Percentiles rank a stretch among this genome's conserved stretches.
Evolutionary conservation across 495 filamentous ascomycete species (phyloP).

Genomic region (Podospora appendiculata): DNA sequence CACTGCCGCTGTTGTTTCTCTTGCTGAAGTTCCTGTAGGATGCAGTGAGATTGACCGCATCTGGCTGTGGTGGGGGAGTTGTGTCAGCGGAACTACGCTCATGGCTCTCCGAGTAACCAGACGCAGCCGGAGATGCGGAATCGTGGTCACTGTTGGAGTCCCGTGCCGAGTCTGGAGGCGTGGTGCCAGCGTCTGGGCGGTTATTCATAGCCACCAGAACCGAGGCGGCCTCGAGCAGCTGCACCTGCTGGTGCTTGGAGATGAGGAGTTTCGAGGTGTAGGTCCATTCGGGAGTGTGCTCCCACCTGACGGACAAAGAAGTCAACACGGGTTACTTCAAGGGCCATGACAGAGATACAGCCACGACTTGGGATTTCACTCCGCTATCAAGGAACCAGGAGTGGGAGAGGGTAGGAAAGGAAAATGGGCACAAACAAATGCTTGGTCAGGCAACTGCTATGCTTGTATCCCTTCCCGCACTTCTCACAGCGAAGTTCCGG

Average conservation of each 20-base stretch:
- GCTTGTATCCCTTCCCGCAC: constrained; percentile 99
- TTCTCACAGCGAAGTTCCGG: constrained; percentile 92
- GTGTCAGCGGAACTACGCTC: constrained; percentile 65
- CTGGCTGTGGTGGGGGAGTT: constrained; percentile 58
- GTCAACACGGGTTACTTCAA: constrained; percentile 29
- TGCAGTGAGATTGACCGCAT: constrained; percentile 30
- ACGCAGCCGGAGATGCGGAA: constrained; percentile 70
- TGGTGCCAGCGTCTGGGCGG: constrained; percentile 39
- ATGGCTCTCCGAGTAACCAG: constrained; percentile 63
- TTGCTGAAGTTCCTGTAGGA: constrained; percentile 46
- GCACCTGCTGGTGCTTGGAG: constrained; percentile 98
- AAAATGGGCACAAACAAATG: constrained; percentile 92
- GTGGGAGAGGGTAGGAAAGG: constrained; percentile 37
- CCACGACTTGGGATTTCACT: constrained; percentile 10
- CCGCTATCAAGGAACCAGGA: constrained; percentile 22
- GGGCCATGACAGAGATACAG: constrained; percentile 10
- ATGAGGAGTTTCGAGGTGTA: constrained; percentile 96
- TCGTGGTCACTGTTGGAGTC: constrained; percentile 70
- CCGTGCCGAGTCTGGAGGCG: constrained; percentile 51
- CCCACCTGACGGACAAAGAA: constrained; percentile 71
- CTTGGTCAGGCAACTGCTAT: constrained; percentile 99
- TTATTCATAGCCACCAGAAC: constrained; percentile 91
- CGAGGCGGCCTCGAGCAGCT: constrained; percentile 90
- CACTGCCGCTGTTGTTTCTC: constrained; percentile 58
- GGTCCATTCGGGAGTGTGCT: constrained; percentile 97